Conservation (phyloP, 371 early-diverging fungal genomes). For the Mortierella sp. region DNA sequence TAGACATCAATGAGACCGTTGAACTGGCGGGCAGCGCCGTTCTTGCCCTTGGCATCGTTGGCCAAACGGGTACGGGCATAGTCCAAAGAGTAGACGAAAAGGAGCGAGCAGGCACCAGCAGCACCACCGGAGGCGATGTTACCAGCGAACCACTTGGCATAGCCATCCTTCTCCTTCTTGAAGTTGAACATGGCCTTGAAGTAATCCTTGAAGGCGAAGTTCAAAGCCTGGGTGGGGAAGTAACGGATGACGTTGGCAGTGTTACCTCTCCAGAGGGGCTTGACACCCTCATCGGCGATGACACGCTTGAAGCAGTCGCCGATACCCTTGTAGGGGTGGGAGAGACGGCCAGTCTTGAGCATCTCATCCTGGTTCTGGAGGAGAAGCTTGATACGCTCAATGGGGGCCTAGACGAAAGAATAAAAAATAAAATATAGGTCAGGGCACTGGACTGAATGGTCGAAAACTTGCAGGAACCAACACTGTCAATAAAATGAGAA, state of each 20-base stretch:
- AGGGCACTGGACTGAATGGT: neutral
- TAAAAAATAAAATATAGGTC: neutral
- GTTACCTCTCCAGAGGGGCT: slow-evolving; percentile 76
- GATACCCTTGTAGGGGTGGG: slow-evolving; percentile 73
- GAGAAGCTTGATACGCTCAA: slow-evolving; percentile 83
- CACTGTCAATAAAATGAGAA: neutral
- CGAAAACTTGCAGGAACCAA: neutral
- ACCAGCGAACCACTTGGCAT: slow-evolving; percentile 77
- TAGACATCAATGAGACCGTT: slow-evolving; percentile 87
- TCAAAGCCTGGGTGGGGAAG: slow-evolving; percentile 85
- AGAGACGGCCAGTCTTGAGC: slow-evolving; percentile 69
- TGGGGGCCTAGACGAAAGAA: slow-evolving; percentile 60
- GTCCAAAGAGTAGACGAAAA: slow-evolving; percentile 80
- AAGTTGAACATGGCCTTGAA: slow-evolving; percentile 79
- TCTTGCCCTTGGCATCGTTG: slow-evolving; percentile 72
- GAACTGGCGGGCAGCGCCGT: slow-evolving; percentile 83
- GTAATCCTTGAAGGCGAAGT: slow-evolving; percentile 87
- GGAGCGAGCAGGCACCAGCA: slow-evolving; percentile 80
- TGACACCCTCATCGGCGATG: slow-evolving; percentile 73
- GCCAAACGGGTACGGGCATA: slow-evolving; percentile 85
- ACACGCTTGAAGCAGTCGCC: slow-evolving; percentile 75
- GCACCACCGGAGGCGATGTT: slow-evolving; percentile 84
- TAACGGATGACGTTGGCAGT: slow-evolving; percentile 82
- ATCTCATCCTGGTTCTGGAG: slow-evolving; percentile 83
- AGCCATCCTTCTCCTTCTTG: slow-evolving; percentile 74